A percentile compares a stretch with the other conserved stretches of the same genome.
phyloP scores from a whole-genome alignment of 306 rosid species.

The Sphenostylis stenocarpa region DNA sequence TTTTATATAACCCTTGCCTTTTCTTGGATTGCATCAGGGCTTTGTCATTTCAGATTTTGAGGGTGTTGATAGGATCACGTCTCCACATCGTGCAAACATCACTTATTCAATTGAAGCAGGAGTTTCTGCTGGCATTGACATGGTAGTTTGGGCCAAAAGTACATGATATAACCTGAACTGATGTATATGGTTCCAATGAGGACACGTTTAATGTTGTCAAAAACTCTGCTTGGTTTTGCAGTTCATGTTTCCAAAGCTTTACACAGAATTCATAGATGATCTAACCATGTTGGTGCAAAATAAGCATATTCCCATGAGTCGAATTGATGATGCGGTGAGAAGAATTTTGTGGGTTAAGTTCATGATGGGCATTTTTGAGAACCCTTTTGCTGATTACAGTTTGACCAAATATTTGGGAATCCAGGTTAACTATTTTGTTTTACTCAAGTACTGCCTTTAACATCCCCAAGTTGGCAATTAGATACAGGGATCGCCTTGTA shows the following conservation, averaged over 20 bases:
- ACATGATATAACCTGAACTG: background rate
- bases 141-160: conserved; percentile 34
- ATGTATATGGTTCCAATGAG: background rate
- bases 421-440: conserved; percentile 38
- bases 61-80: conserved; percentile 49
- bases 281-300: conserved; percentile 44
- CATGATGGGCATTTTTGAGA: conserved; percentile 52
- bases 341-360: conserved; percentile 53
- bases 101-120: conserved; percentile 45
- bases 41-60: conserved; percentile 54
- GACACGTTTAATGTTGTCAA: conserved; percentile 1
- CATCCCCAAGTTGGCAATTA: background rate
- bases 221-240: conserved; percentile 32
- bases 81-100: conserved; percentile 48
- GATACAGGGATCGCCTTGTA: conserved; percentile 4
- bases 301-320: conserved; percentile 44
- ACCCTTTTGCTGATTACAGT: conserved; percentile 46
- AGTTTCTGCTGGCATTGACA: conserved; percentile 56
- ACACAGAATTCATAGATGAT: conserved; percentile 39
- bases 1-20: background rate
- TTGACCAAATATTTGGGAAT: conserved; percentile 43
- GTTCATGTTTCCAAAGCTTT: conserved; percentile 46
- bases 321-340: conserved; percentile 54
- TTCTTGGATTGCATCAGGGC: conserved; percentile 41
- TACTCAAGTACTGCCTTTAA: background rate